These are phyloP conservation scores for Xylariaceae sp. DNA, from an alignment of 2,329 filamentous ascomycete species.

Conservation along the genomic window DNA sequence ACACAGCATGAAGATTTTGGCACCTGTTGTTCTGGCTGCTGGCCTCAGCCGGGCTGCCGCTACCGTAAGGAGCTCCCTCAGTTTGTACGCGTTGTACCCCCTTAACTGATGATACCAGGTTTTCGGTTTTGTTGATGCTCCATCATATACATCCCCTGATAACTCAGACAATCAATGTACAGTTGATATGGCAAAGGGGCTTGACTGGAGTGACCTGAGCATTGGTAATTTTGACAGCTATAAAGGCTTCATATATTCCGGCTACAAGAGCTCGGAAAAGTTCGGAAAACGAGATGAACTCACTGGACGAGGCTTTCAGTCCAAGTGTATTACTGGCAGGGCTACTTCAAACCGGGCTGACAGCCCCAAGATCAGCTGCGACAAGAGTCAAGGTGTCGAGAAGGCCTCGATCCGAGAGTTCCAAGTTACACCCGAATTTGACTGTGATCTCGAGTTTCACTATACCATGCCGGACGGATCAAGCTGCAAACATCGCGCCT, in stretches of 20 bases:
- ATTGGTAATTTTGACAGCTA: slow-evolving; percentile 61
- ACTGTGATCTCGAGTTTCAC: slow-evolving; percentile 77
- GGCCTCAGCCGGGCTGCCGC: slow-evolving; percentile 48
- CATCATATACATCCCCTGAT: slow-evolving; percentile 60
- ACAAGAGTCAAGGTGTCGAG: slow-evolving; percentile 39
- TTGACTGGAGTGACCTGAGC: slow-evolving; percentile 64
- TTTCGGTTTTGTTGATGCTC: slow-evolving; percentile 34
- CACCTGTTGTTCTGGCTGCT: slow-evolving; percentile 49
- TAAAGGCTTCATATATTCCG: slow-evolving; percentile 68
- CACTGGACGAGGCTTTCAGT: slow-evolving; percentile 47
- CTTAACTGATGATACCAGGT: slow-evolving; percentile 16
- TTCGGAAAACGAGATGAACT: slow-evolving; percentile 54
- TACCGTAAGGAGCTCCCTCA: slow-evolving; percentile 35
- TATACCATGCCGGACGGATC: slow-evolving; percentile 82
- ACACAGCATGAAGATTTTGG: slow-evolving; percentile 49
- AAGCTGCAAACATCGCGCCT: slow-evolving; percentile 71
- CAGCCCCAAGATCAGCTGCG: slow-evolving; percentile 57
- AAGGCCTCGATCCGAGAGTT: slow-evolving; percentile 74
- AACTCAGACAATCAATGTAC: slow-evolving; percentile 77
- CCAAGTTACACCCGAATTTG: slow-evolving; percentile 68
- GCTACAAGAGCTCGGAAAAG: slow-evolving; percentile 64
- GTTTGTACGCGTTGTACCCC: not conserved
- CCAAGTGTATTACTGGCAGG: slow-evolving; percentile 59
- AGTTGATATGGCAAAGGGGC: slow-evolving; percentile 63
- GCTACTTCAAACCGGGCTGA: slow-evolving; percentile 43